A percentile compares a stretch with the other conserved stretches of the same genome.
Evolutionary conservation across 495 filamentous ascomycete genomes (phyloP).

Genomic region (Antarctomyces pellizariae): DNA sequence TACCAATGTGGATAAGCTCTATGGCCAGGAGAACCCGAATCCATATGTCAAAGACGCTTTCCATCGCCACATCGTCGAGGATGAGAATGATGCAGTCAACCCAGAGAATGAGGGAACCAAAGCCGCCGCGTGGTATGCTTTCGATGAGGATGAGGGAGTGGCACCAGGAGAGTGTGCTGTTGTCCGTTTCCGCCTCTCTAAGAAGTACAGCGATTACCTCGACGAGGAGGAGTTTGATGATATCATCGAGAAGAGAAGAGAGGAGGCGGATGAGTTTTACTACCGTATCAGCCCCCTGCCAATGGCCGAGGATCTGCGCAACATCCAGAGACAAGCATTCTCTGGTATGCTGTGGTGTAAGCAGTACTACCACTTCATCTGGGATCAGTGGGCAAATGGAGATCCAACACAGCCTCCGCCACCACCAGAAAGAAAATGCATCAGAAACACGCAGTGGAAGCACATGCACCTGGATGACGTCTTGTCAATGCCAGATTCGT

Average conservation of each 20-base stretch:
- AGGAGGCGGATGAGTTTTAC: slow-evolving; percentile 91
- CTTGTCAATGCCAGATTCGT: slow-evolving; percentile 90
- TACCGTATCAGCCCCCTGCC: slow-evolving; percentile 79
- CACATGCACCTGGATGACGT: slow-evolving; percentile 88
- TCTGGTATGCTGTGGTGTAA: slow-evolving; percentile 97
- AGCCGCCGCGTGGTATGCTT: slow-evolving; percentile 74
- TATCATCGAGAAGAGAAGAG: slow-evolving; percentile 59
- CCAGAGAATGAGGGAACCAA: slow-evolving; percentile 66
- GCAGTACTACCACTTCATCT: slow-evolving; percentile 88
- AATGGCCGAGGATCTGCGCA: slow-evolving; percentile 83
- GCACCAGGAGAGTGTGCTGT: slow-evolving; percentile 81
- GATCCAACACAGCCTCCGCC: slow-evolving; percentile 53
- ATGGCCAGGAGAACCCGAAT: slow-evolving; percentile 48
- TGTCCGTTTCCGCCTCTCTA: slow-evolving; percentile 74
- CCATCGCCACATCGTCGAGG: slow-evolving; percentile 65
- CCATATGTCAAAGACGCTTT: slow-evolving; percentile 91
- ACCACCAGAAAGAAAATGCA: slow-evolving; percentile 50
- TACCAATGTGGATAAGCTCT: slow-evolving; percentile 59
- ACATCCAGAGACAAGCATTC: slow-evolving; percentile 85
- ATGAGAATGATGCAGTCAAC: slow-evolving; percentile 60
- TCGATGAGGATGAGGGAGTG: slow-evolving; percentile 72
- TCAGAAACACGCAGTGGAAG: slow-evolving; percentile 78
- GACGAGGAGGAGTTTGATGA: slow-evolving; percentile 89
- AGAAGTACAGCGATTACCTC: slow-evolving; percentile 44
- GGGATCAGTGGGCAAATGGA: slow-evolving; percentile 90